These are phyloP conservation scores for Durusdinium trenchii DNA, from an alignment of 73 alveolate species.

Conservation along the genomic window DNA sequence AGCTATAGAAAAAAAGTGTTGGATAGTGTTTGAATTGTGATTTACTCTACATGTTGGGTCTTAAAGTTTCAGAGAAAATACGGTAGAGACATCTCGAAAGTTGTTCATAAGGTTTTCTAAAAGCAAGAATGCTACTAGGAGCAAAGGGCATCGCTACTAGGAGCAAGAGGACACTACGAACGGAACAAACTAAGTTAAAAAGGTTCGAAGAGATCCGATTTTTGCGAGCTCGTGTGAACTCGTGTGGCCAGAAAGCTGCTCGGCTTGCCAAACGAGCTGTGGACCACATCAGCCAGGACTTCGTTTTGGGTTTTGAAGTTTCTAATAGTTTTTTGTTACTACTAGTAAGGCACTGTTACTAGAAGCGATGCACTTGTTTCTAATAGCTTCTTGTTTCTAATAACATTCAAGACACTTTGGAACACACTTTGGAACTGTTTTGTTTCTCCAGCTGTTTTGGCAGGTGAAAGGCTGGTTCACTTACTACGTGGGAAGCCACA, in stretches of 20 bases:
- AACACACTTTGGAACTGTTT: background rate
- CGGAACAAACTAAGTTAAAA: background rate
- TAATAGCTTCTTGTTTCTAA: background rate
- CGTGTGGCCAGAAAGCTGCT: constrained; percentile 33
- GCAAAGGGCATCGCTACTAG: background rate
- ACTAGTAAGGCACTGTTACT: background rate
- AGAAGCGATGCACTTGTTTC: background rate
- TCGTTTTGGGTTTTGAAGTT: background rate
- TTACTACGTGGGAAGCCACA: constrained; percentile 1
- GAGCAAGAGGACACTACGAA: background rate
- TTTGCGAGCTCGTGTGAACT: background rate
- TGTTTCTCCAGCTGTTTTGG: background rate
- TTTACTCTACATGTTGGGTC: too few species aligned
- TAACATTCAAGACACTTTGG: background rate
- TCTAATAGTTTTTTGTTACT: too few species aligned
- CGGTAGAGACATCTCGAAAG: too few species aligned
- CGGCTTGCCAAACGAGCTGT: constrained; percentile 93
- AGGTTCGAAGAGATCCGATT: background rate
- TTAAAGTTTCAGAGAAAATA: too few species aligned
- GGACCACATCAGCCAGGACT: constrained; percentile 41
- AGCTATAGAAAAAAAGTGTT: too few species aligned
- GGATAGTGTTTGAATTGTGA: background rate
- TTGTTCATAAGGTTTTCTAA: too few species aligned
- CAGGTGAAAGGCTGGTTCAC: constrained; percentile 94
- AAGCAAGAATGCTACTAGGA: too few species aligned